phyloP scores from a whole-genome alignment of 208 protist genomes.

The Crithidia sp. region DNA sequence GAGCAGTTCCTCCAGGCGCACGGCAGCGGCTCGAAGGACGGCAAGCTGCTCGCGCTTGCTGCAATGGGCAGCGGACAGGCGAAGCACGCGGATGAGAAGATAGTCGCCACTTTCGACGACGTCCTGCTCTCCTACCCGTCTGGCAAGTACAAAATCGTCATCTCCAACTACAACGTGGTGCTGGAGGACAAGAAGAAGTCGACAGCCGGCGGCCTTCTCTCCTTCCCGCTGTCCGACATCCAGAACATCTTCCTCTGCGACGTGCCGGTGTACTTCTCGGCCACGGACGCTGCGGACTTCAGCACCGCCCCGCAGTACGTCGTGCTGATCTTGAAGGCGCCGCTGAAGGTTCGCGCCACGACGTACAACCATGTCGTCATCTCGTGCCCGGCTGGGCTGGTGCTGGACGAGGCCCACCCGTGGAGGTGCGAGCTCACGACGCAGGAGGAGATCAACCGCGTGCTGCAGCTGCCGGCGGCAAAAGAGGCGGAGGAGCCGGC shows the following conservation, averaged over 20 bases:
- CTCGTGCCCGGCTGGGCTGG: slow-evolving; percentile 63
- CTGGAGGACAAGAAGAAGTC: slow-evolving; percentile 81
- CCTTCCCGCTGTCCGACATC: slow-evolving; percentile 72
- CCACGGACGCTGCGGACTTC: slow-evolving; percentile 27
- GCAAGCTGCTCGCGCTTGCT: slow-evolving; percentile 56
- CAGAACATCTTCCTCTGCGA: slow-evolving; percentile 84
- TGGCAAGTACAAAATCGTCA: slow-evolving; percentile 81
- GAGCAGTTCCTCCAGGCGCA: slow-evolving; percentile 45
- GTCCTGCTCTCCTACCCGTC: slow-evolving; percentile 76
- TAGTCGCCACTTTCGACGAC: slow-evolving; percentile 83
- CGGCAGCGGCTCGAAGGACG: slow-evolving; percentile 40
- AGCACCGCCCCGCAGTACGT: slow-evolving; percentile 74
- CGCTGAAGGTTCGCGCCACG: slow-evolving; percentile 74
- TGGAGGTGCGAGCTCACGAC: slow-evolving; percentile 81
- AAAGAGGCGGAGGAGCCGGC: slow-evolving; percentile 38
- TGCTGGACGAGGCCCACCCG: slow-evolving; percentile 69
- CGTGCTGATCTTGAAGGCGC: slow-evolving; percentile 74
- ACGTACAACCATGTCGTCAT: slow-evolving; percentile 87
- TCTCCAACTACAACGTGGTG: slow-evolving; percentile 83
- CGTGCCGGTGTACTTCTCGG: slow-evolving; percentile 62
- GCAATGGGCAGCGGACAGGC: slow-evolving; percentile 53
- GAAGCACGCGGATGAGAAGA: slow-evolving; percentile 57
- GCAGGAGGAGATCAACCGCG: slow-evolving; percentile 77
- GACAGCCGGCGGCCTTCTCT: slow-evolving; percentile 42
- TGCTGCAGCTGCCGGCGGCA: slow-evolving; percentile 23